Base-by-base conservation (phyloP, 768 basidiomycete genomes). In the Leccinum imitatum region DNA sequence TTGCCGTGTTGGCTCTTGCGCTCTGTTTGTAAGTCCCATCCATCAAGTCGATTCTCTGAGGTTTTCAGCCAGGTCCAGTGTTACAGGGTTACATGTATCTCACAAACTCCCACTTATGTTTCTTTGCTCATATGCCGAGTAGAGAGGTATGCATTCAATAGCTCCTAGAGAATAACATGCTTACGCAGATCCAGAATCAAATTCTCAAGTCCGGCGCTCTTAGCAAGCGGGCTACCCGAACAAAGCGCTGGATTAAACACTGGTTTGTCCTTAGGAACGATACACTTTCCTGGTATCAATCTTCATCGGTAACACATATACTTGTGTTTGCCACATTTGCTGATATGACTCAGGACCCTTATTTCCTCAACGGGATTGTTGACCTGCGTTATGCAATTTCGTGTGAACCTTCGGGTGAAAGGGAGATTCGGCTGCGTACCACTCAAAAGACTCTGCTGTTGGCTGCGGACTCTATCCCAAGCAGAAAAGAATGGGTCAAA, bases 231-330 rank as follows among this genome's bases (percentile, higher is more conserved):
- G 86, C 93, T 0, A 87, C 87, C 57, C 83, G 91, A 56, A 95
- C 93, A 9, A 96, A 93, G 68, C 86, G 93, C 21, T 95, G 91
- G 89, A 86, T 89, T 66, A 94, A 90, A 71, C 93, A 94, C 72
- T 98, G 97, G 97, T 95, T 98, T 66, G 84, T 96, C 2, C 81
- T 99, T 53, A 95, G 93, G 83, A 96, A 98, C 62, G 94, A 95
- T 68, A 92, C 93, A 1, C 79, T 99, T 27, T 95, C 93, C 17
- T 99, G 97, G 97, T 98, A 93, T 73, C 91, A 93, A 63, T 93
- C 91, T 7, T 93, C 95, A 58, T 87, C 93, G 58, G 95, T 94
- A 74, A 77, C 80, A 71, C 48, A 10, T 23, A 23, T 41, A 21
- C 53, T 25, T 46, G 52, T 60, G 47, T 27, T 54, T 46, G 51